phyloP scores from a whole-genome alignment of 108 stramenopile species.

The Aurantiochytrium sp. region DNA sequence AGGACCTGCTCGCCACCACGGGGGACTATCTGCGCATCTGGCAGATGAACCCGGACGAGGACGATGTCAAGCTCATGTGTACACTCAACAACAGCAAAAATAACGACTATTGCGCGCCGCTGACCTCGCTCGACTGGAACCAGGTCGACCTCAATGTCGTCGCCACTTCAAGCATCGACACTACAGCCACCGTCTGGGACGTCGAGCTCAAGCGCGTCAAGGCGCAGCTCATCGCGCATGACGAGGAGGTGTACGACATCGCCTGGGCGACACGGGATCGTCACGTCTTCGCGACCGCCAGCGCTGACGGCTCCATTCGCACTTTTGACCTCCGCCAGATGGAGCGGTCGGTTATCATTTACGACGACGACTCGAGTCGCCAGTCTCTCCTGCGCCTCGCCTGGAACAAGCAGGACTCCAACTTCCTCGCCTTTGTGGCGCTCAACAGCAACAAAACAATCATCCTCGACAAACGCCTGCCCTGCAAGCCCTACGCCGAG shows the following conservation, averaged over 20 bases:
- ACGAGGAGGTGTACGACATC: constrained; percentile 96
- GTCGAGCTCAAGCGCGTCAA: constrained; percentile 69
- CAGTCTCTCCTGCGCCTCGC: constrained; percentile 84
- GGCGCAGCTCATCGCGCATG: constrained; percentile 98
- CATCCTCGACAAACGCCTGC: constrained; percentile 24
- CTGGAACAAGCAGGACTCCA: constrained; percentile 99
- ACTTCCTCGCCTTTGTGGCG: constrained; percentile 88
- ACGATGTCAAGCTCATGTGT: neutral
- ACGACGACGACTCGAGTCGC: constrained; percentile 74
- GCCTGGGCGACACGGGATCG: constrained; percentile 86
- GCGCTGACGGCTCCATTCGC: constrained; percentile 92
- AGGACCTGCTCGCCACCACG: constrained; percentile 90
- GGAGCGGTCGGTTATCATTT: constrained; percentile 94
- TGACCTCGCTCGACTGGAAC: constrained; percentile 90
- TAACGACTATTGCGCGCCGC: constrained; percentile 90
- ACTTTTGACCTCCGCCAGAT: constrained; percentile 91
- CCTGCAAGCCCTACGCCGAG: constrained; percentile 46
- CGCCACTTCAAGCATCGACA: constrained; percentile 88
- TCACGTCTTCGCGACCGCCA: constrained; percentile 84
- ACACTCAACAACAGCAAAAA: constrained; percentile 69
- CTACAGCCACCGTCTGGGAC: constrained; percentile 99
- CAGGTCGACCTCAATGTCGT: constrained; percentile 76
- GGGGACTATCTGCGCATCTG: constrained; percentile 93
- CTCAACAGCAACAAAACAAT: constrained; percentile 59
- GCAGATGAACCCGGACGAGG: constrained; percentile 50